These are phyloP conservation scores for Lathyrus tuberosus DNA, from an alignment of 306 rosid species.

Conservation along the genomic window DNA sequence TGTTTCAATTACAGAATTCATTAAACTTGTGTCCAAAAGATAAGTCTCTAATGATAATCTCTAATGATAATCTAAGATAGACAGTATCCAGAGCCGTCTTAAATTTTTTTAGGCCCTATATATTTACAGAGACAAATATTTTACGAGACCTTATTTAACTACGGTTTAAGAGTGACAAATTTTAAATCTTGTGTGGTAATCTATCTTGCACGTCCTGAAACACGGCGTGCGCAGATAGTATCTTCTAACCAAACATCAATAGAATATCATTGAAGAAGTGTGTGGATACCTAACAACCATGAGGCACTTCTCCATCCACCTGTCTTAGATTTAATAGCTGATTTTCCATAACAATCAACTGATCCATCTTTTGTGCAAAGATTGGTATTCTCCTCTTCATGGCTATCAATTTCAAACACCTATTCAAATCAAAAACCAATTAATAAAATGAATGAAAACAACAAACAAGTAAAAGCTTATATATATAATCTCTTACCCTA, in stretches of 20 bases:
- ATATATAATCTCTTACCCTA: not conserved
- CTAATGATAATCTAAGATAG: not conserved
- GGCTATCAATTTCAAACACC: slow-evolving; percentile 45
- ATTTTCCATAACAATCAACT: slow-evolving; percentile 51
- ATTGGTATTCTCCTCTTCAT: slow-evolving; percentile 35
- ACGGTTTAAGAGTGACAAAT: too few species aligned
- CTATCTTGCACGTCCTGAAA: not conserved
- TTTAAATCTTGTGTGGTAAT: not conserved
- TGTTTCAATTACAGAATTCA: slow-evolving; percentile 28
- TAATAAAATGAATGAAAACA: not conserved
- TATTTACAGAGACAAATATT: too few species aligned
- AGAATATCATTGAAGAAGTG: not conserved
- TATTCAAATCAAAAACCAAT: slow-evolving; percentile 22
- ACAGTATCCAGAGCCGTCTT: not conserved
- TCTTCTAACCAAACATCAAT: not conserved
- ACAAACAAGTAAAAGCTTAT: not conserved
- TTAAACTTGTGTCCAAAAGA: not conserved
- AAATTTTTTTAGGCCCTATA: too few species aligned
- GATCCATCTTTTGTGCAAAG: slow-evolving; percentile 53
- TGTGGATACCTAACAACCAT: slow-evolving; percentile 48
- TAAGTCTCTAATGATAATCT: not conserved
- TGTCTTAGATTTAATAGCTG: slow-evolving; percentile 43
- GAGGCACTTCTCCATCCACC: slow-evolving; percentile 69
- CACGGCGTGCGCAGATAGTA: not conserved
- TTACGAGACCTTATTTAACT: too few species aligned